Evolutionary conservation across 2,329 filamentous ascomycete species (phyloP).

Genomic region (Fusarium goolgardi): DNA sequence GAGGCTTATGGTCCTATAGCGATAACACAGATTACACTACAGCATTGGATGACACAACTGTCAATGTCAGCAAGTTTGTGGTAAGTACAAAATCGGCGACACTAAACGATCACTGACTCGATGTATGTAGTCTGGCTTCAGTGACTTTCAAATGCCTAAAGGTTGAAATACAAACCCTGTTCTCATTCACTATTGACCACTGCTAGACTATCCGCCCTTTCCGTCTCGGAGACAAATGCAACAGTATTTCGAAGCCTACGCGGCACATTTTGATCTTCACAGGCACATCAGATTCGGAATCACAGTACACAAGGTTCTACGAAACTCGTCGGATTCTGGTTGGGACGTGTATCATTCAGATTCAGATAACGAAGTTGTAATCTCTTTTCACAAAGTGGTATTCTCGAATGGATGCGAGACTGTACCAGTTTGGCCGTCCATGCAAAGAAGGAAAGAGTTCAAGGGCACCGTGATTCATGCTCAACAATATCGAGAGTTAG

Average conservation of each 20-base stretch:
- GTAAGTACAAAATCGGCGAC: not conserved
- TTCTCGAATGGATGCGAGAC: not conserved
- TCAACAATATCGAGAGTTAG: not conserved
- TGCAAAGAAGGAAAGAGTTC: not conserved
- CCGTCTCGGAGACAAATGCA: not conserved
- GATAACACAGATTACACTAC: not conserved
- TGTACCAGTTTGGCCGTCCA: not conserved
- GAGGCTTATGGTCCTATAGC: not conserved
- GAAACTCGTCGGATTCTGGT: not conserved
- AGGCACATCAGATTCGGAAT: not conserved
- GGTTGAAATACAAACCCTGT: not conserved
- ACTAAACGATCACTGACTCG: not conserved
- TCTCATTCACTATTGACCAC: not conserved
- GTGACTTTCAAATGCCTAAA: not conserved
- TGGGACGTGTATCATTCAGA: not conserved
- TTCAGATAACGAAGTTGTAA: rapidly evolving
- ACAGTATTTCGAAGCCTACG: not conserved
- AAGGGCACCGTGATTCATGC: not conserved
- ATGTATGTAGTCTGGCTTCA: not conserved
- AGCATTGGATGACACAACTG: not conserved
- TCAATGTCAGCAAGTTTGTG: not conserved
- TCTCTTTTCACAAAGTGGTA: not conserved
- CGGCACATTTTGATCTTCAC: not conserved
- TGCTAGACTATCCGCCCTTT: not conserved
- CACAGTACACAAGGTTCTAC: not conserved